Percentiles rank a stretch among this genome's conserved stretches.
Conservation (phyloP, 306 rosid species). For the Quercus wislizeni region DNA sequence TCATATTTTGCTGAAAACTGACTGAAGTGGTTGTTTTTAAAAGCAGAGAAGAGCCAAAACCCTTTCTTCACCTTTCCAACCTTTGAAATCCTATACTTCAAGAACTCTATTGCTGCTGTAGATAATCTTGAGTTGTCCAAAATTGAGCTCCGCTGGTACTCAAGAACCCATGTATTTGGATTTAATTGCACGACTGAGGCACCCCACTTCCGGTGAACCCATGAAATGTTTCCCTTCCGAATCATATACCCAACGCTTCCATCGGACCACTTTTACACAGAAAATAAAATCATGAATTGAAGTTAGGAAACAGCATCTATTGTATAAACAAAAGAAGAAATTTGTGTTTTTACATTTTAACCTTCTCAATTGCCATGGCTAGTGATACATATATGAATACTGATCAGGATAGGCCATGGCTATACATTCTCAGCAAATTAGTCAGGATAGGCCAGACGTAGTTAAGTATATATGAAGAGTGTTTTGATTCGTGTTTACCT, state of each 20-base stretch:
- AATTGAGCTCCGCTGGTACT: constrained; percentile 55
- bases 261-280: constrained; percentile 60
- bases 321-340: no score
- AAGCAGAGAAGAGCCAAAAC: constrained; percentile 45
- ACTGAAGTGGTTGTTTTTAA: constrained; percentile 19
- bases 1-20: constrained; percentile 17
- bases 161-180: constrained; percentile 83
- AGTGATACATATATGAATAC: no score
- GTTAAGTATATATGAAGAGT: background rate
- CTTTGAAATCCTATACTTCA: constrained; percentile 38
- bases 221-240: constrained; percentile 62
- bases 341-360: no score
- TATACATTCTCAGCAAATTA: no score
- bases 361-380: no score
- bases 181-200: constrained; percentile 78
- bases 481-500: constrained; percentile 39
- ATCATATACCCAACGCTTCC: constrained; percentile 54
- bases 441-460: background rate
- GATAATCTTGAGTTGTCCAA: constrained; percentile 42
- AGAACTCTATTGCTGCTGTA: constrained; percentile 38
- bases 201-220: constrained; percentile 68
- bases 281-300: constrained; percentile 8
- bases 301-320: constrained; percentile 12
- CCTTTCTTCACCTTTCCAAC: constrained; percentile 41
- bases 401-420: no score